phyloP scores from a whole-genome alignment of 2,329 filamentous ascomycete genomes.

The Arthrobotrys pseudoclavata region DNA sequence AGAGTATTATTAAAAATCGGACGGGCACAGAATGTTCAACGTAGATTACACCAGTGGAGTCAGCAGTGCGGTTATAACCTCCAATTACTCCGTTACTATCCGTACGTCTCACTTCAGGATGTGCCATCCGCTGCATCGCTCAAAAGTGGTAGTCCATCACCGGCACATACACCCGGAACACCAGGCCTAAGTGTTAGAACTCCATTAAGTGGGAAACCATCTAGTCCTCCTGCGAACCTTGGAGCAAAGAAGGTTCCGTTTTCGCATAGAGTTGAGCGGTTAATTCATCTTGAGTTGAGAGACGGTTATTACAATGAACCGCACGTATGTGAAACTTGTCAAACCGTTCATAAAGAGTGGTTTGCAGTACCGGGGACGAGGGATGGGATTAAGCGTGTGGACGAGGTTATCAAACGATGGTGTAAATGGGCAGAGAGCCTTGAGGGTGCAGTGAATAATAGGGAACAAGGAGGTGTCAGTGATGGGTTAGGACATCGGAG shows the following conservation, averaged over 20 bases:
- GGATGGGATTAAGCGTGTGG: conserved; percentile 76
- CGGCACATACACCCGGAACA: conserved; percentile 60
- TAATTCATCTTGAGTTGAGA: conserved; percentile 86
- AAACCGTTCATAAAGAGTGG: conserved; percentile 91
- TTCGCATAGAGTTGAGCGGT: conserved; percentile 85
- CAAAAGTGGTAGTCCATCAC: conserved; percentile 20
- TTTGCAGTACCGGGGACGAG: conserved; percentile 86
- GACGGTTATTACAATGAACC: conserved; percentile 69
- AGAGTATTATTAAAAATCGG: conserved; percentile 75
- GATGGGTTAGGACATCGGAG: conserved; percentile 34
- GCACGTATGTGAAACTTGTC: conserved; percentile 78
- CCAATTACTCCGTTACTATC: conserved; percentile 90
- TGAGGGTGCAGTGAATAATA: conserved; percentile 38
- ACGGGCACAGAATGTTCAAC: conserved; percentile 81
- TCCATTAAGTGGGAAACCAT: conserved; percentile 53
- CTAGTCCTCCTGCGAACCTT: conserved; percentile 5
- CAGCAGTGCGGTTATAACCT: conserved; percentile 92
- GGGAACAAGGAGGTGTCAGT: conserved; percentile 26
- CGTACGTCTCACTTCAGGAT: conserved; percentile 74
- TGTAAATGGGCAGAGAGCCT: conserved; percentile 81
- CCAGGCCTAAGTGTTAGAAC: conserved; percentile 13
- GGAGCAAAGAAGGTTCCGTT: conserved; percentile 80
- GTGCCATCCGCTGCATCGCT: conserved; percentile 59
- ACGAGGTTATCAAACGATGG: conserved; percentile 85
- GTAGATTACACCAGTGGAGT: conserved; percentile 91